Conservation (phyloP, 345 rosid genomes). For the Citrus cavaleriei region DNA sequence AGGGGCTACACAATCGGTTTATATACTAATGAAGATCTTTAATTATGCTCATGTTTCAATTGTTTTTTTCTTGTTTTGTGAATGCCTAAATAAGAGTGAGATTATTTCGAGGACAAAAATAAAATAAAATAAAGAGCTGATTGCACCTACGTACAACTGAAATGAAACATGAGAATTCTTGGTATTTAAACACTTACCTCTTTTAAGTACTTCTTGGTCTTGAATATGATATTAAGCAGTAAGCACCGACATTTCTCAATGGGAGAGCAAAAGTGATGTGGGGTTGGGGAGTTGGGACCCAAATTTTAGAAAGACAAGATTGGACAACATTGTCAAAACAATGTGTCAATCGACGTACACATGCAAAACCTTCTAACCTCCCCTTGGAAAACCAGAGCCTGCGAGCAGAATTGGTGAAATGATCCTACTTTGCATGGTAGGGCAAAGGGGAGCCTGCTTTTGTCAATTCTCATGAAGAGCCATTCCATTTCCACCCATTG, state of each 20-base stretch:
- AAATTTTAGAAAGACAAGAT: background rate
- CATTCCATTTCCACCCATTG: background rate
- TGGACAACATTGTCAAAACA: background rate
- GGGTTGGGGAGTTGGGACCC: background rate
- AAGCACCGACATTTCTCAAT: background rate
- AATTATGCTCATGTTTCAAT: too few species aligned
- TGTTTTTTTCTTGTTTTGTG: too few species aligned
- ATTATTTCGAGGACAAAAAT: too few species aligned
- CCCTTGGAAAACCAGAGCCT: background rate
- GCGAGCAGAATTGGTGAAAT: background rate
- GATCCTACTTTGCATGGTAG: background rate
- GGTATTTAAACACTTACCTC: too few species aligned
- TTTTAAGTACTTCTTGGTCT: background rate
- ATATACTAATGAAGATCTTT: background rate
- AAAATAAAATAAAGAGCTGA: too few species aligned
- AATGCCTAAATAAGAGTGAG: too few species aligned
- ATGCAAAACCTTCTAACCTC: background rate
- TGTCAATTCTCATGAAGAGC: background rate
- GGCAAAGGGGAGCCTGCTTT: background rate
- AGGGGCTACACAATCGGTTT: too few species aligned
- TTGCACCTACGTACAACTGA: too few species aligned
- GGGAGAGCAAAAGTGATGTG: background rate
- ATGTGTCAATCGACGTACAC: background rate
- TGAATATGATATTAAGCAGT: too few species aligned
- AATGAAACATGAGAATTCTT: too few species aligned